These are phyloP conservation scores for Vigna trinervia DNA, from an alignment of 306 rosid genomes.

Conservation along the genomic window DNA sequence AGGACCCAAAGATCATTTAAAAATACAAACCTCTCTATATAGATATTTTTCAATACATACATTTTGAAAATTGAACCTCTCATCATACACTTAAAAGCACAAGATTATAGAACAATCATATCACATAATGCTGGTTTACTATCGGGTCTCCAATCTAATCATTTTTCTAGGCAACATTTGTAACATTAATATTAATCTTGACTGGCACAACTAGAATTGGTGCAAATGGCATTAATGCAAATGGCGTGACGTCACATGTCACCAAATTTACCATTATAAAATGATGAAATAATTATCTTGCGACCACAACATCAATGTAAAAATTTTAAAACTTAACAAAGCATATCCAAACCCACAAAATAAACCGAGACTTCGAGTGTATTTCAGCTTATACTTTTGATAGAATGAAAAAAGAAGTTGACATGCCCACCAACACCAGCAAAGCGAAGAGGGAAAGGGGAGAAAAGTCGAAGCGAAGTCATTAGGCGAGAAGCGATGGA, in stretches of 20 bases:
- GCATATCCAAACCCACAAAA: not conserved
- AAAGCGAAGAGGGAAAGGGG: slow-evolving; percentile 68
- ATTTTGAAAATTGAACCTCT: not conserved
- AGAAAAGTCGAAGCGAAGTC: slow-evolving; percentile 69
- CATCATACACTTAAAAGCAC: too few relatives aligned
- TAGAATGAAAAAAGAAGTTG: slow-evolving; percentile 2
- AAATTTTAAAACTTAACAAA: not conserved
- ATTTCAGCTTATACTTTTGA: too few relatives aligned
- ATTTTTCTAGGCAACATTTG: not conserved
- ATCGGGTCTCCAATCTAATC: not conserved
- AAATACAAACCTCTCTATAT: not conserved
- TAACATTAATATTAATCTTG: too few relatives aligned
- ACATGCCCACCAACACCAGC: slow-evolving; percentile 94
- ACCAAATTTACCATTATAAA: too few relatives aligned
- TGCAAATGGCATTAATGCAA: too few relatives aligned
- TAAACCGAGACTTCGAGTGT: not conserved
- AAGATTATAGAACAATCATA: not conserved
- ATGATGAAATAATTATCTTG: too few relatives aligned
- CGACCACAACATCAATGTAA: too few relatives aligned
- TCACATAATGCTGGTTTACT: not conserved
- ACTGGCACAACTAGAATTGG: not conserved
- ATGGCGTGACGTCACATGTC: too few relatives aligned
- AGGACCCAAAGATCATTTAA: not conserved
- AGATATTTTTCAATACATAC: not conserved
- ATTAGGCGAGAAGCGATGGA: slow-evolving; percentile 83